Conservation (phyloP, 768 basidiomycete species). For the Tricholoma terreum region DNA sequence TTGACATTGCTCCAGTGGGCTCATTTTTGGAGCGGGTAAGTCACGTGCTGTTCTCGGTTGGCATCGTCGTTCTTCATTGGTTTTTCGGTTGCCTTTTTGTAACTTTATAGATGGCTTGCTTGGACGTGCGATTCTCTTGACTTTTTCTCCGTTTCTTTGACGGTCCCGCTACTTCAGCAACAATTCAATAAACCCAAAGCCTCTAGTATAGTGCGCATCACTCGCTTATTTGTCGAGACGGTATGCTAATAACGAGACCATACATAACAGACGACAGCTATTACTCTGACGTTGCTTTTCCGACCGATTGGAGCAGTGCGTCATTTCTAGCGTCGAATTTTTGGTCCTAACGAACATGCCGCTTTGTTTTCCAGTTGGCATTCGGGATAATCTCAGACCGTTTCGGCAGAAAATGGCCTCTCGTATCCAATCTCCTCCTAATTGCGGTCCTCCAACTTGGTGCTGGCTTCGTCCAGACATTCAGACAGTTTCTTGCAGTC, state of each 20-base stretch:
- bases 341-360: neutral
- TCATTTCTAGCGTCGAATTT: conserved; percentile 12
- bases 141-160: conserved; percentile 77
- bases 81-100: neutral
- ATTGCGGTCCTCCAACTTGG: conserved; percentile 72
- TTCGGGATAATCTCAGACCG: conserved; percentile 84
- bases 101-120: conserved; percentile 59
- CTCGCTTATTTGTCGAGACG: neutral
- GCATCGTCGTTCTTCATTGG: neutral
- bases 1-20: conserved; percentile 55
- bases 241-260: neutral
- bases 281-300: conserved; percentile 89
- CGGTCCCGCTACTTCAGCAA: conserved; percentile 38
- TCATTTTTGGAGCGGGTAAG: conserved; percentile 61
- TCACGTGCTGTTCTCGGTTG: neutral
- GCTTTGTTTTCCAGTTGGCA: conserved; percentile 38
- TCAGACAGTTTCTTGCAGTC: conserved; percentile 71
- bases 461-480: conserved; percentile 76
- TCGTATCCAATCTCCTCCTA: conserved; percentile 71
- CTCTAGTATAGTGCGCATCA: conserved; percentile 36
- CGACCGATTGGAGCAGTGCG: conserved; percentile 68
- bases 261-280: conserved; percentile 57
- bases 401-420: conserved; percentile 91
- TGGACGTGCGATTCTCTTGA: conserved; percentile 87
- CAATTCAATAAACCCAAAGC: conserved; percentile 42